Conservation (phyloP, 1,139 yeast species). For the Cylindricascospora bacillispora region DNA sequence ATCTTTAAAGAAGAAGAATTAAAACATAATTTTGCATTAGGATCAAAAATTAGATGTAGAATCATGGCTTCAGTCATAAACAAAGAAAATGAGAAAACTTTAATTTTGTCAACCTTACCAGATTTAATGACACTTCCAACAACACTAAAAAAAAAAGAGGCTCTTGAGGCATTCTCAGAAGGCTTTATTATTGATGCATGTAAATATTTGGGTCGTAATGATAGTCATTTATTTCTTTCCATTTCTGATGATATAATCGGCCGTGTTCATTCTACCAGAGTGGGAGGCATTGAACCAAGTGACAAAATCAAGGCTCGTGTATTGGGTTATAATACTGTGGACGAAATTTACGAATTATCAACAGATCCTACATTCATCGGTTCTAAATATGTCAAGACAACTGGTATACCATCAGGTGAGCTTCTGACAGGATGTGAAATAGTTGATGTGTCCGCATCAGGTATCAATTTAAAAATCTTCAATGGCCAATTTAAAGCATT, state of each 20-base stretch:
- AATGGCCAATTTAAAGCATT: conserved; percentile 54
- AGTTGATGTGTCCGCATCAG: conserved; percentile 51
- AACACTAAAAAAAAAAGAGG: conserved; percentile 14
- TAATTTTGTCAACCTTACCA: conserved; percentile 54
- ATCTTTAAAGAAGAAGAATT: conserved; percentile 36
- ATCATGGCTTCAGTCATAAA: conserved; percentile 48
- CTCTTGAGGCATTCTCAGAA: conserved; percentile 56
- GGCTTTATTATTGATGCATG: conserved; percentile 63
- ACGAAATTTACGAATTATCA: conserved; percentile 54
- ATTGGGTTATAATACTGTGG: conserved; percentile 53
- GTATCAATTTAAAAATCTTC: conserved; percentile 53
- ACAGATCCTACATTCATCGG: conserved; percentile 52
- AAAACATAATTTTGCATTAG: conserved; percentile 51
- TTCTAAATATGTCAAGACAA: conserved; percentile 49
- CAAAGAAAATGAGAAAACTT: conserved; percentile 41
- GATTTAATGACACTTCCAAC: conserved; percentile 32
- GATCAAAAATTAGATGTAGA: conserved; percentile 56
- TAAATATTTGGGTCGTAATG: conserved; percentile 46
- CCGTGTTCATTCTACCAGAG: conserved; percentile 61
- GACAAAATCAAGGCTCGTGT: conserved; percentile 62
- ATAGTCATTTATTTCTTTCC: conserved; percentile 42
- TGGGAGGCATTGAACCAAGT: conserved; percentile 36
- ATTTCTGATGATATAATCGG: conserved; percentile 49
- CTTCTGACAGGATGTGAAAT: conserved; percentile 45
- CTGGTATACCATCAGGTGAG: conserved; percentile 70